A percentile compares a stretch with the other conserved stretches of the same genome.
phyloP scores from a whole-genome alignment of 768 basidiomycete species.

The Coprinopsis sp. region DNA sequence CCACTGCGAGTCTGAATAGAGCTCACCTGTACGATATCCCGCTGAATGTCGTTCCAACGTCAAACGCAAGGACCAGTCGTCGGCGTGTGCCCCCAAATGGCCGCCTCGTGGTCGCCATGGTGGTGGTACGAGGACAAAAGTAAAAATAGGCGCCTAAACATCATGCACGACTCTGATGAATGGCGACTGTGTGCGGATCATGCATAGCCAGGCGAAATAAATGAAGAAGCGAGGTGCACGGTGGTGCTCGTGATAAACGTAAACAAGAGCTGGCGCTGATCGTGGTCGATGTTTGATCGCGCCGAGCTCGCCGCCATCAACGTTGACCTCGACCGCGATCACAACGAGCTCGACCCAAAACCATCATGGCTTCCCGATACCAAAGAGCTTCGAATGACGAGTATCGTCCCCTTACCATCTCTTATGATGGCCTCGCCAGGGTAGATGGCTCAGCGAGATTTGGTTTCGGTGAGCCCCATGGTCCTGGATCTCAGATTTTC shows the following conservation, averaged over 20 bases:
- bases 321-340: no score
- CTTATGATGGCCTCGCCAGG: conserved; percentile 58
- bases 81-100: conserved; percentile 32
- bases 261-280: no score
- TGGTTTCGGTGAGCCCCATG: conserved; percentile 43
- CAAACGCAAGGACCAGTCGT: conserved; percentile 39
- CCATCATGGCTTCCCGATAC: not conserved
- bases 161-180: no score
- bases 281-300: no score
- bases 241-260: no score
- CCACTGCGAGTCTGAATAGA: not conserved
- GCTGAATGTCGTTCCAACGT: conserved; percentile 40
- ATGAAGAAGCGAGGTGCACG: no score
- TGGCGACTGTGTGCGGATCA: no score
- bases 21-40: conserved; percentile 38
- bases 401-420: conserved; percentile 30
- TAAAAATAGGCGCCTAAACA: no score
- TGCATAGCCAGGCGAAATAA: no score
- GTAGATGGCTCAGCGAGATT: conserved; percentile 78
- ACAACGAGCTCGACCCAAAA: no score
- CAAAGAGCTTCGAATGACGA: not conserved
- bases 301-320: no score
- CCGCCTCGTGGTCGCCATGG: conserved; percentile 10
- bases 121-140: not conserved
- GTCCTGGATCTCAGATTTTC: conserved; percentile 8